Percentiles rank a stretch among this genome's conserved stretches.
Evolutionary conservation across 306 rosid genomes (phyloP).

Genomic region (Quercus berberidifolia): DNA sequence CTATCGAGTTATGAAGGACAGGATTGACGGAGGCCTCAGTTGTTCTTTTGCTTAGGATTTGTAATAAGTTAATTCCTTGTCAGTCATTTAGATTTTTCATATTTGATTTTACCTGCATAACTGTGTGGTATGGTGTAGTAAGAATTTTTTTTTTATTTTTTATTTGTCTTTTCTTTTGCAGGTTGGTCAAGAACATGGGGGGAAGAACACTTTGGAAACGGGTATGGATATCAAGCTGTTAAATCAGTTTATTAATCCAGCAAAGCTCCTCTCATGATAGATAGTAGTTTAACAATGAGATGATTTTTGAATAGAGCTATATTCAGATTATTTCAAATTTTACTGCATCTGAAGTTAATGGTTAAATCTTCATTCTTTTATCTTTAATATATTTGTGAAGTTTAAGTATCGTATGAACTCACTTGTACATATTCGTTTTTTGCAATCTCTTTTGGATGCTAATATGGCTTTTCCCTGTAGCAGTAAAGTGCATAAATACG

Average conservation of each 20-base stretch:
- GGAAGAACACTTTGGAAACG: constrained; percentile 98
- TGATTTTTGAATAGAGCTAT: background rate
- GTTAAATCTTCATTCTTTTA: background rate
- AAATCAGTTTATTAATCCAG: constrained; percentile 4
- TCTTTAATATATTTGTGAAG: background rate
- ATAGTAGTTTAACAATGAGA: background rate
- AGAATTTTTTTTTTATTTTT: background rate
- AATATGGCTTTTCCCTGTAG: constrained; percentile 13
- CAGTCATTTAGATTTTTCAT: background rate
- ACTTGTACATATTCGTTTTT: background rate
- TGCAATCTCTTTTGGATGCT: constrained; percentile 13
- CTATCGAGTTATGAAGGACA: background rate
- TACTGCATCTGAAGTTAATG: background rate
- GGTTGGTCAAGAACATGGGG: constrained; percentile 99
- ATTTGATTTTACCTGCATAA: constrained; percentile 3
- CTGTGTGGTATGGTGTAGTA: constrained; percentile 1
- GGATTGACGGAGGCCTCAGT: background rate
- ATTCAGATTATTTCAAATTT: background rate
- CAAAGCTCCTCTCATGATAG: background rate
- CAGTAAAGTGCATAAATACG: constrained; percentile 98
- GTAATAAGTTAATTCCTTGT: background rate
- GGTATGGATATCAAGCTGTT: constrained; percentile 42
- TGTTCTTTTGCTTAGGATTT: background rate
- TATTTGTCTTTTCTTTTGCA: constrained; percentile 29
- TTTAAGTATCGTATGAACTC: background rate